These are phyloP conservation scores for Globisporangium radiosum DNA, from an alignment of 352 stramenopile species.

Conservation along the genomic window DNA sequence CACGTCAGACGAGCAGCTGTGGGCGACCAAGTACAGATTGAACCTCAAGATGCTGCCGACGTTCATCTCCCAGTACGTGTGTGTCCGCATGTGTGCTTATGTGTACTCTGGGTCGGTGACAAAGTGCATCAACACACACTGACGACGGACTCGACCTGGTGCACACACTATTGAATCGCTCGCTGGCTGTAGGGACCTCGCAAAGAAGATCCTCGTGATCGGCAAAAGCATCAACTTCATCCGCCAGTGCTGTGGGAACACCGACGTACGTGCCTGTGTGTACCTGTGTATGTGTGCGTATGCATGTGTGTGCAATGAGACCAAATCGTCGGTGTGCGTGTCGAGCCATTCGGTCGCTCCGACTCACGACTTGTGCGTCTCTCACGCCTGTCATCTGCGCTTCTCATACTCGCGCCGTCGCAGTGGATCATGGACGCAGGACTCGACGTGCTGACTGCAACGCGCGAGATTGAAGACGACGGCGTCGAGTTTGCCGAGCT, in stretches of 20 bases:
- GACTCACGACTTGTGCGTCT: no score
- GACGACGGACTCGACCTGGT: background rate
- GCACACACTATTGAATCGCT: no score
- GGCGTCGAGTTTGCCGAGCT: constrained; percentile 65
- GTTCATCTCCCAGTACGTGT: constrained; percentile 77
- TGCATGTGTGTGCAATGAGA: background rate
- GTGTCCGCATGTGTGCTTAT: background rate
- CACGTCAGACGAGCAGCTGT: constrained; percentile 76
- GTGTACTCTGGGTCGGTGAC: no score
- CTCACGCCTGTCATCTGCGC: background rate
- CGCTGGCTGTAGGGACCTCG: constrained; percentile 63
- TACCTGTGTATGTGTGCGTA: background rate
- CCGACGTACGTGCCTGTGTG: constrained; percentile 42
- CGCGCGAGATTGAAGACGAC: constrained; percentile 48
- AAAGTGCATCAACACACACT: no score
- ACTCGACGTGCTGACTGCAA: constrained; percentile 32
- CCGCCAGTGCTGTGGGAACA: constrained; percentile 90
- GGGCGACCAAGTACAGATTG: constrained; percentile 82
- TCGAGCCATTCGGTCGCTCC: no score
- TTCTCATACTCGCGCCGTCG: background rate
- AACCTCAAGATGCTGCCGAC: constrained; percentile 81
- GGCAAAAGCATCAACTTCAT: constrained; percentile 99
- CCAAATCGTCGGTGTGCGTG: no score
- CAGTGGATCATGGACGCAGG: constrained; percentile 74
- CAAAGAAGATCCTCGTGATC: constrained; percentile 92